These are phyloP conservation scores for Lentinula aciculospora DNA, from an alignment of 768 basidiomycete genomes.

Conservation along the genomic window DNA sequence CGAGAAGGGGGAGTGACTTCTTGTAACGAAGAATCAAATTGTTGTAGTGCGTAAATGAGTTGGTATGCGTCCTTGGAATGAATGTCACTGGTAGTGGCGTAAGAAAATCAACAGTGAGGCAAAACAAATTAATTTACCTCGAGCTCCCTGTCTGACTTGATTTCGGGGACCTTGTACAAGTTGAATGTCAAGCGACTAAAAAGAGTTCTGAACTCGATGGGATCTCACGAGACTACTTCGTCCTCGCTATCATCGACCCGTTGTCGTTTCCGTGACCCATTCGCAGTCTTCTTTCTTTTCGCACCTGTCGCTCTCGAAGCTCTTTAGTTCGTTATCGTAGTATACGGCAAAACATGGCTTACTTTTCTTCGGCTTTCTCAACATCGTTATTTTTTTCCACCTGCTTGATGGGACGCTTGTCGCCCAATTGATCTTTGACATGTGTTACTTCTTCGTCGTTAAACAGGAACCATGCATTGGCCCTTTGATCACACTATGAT, in stretches of 20 bases:
- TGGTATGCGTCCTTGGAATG: slow-evolving; percentile 90
- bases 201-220: background rate
- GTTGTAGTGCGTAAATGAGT: slow-evolving; percentile 76
- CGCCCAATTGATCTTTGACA: slow-evolving; percentile 44
- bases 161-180: background rate
- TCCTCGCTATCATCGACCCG: slow-evolving; percentile 59
- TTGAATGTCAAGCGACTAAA: background rate
- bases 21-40: slow-evolving; percentile 9
- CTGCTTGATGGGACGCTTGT: slow-evolving; percentile 29
- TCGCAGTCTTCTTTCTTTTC: slow-evolving; percentile 29
- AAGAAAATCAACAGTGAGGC: background rate
- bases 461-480: slow-evolving; percentile 84
- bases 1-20: slow-evolving; percentile 45
- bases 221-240: slow-evolving; percentile 25
- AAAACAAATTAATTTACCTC: background rate
- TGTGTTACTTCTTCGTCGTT: slow-evolving; percentile 83
- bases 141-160: background rate
- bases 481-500: slow-evolving; percentile 19
- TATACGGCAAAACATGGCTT: slow-evolving; percentile 7
- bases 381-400: slow-evolving; percentile 20
- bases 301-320: slow-evolving; percentile 17
- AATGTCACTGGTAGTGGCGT: slow-evolving; percentile 33
- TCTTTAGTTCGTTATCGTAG: background rate
- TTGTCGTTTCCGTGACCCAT: slow-evolving; percentile 42
- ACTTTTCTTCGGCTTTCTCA: slow-evolving; percentile 23